A percentile compares a stretch with the other conserved stretches of the same genome.
These are phyloP conservation scores for Saccharomycopsis selenospora DNA, from an alignment of 805 yeast genomes.

Conservation along the genomic window DNA sequence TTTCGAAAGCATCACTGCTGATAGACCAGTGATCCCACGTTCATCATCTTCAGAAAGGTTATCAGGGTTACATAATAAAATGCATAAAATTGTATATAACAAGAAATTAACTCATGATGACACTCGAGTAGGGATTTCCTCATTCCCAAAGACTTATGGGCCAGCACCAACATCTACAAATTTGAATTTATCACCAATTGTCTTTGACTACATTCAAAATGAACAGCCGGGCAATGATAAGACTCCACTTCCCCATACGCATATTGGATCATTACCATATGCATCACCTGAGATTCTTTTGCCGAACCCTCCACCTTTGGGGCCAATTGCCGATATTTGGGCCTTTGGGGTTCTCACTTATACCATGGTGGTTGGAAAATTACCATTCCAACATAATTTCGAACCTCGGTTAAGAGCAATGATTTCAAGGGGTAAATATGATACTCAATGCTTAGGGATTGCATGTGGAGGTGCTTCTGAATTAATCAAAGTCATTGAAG, in stretches of 20 bases:
- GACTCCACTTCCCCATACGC: constrained; percentile 45
- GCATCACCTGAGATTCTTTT: constrained; percentile 79
- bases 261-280: constrained; percentile 86
- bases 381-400: constrained; percentile 81
- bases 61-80: constrained; percentile 14
- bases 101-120: constrained; percentile 30
- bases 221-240: constrained; percentile 22
- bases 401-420: constrained; percentile 71
- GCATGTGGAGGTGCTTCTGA: constrained; percentile 31
- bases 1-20: background rate
- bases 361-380: constrained; percentile 62
- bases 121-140: constrained; percentile 27
- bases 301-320: constrained; percentile 52
- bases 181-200: constrained; percentile 22
- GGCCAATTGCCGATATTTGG: constrained; percentile 80
- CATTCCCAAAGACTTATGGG: constrained; percentile 26
- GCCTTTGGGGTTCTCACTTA: constrained; percentile 77
- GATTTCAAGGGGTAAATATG: constrained; percentile 62
- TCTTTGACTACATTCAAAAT: constrained; percentile 24
- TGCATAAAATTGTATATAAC: constrained; percentile 26
- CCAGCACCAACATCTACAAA: constrained; percentile 26
- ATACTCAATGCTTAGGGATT: constrained; percentile 36
- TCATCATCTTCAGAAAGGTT: constrained; percentile 28
- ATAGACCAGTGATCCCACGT: constrained; percentile 30
- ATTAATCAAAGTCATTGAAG: constrained; percentile 35